Evolutionary conservation across 495 filamentous ascomycete species (phyloP).

Genomic region (Aspergillus ostianus): DNA sequence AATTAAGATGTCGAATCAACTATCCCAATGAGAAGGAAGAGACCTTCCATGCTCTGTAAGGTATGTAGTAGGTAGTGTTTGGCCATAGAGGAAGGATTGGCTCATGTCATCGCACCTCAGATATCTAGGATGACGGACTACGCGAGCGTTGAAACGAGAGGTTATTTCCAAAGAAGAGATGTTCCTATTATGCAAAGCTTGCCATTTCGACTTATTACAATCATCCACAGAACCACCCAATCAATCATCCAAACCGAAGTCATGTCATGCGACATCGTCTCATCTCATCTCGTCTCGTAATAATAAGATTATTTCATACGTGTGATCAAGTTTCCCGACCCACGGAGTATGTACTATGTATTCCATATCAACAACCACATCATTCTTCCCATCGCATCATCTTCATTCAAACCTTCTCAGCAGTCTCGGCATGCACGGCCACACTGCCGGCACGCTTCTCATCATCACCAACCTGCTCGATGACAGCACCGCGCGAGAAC

Average conservation of each 20-base stretch:
- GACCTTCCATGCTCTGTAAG: too few relatives aligned
- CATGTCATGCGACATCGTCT: not conserved
- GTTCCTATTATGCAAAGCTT: not conserved
- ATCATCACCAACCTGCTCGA: constrained; percentile 23
- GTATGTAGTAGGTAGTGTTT: too few relatives aligned
- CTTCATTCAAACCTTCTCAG: not conserved
- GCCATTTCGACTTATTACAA: not conserved
- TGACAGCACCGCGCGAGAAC: constrained; percentile 17
- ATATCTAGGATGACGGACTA: too few relatives aligned
- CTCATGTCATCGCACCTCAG: too few relatives aligned
- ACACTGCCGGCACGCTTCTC: constrained; percentile 19
- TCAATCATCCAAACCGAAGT: not conserved
- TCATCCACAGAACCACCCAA: not conserved
- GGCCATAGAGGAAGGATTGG: too few relatives aligned
- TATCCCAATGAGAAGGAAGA: too few relatives aligned
- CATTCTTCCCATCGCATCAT: not conserved
- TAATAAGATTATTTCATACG: not conserved
- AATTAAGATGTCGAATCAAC: too few relatives aligned
- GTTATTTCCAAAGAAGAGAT: too few relatives aligned
- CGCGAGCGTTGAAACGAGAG: too few relatives aligned
- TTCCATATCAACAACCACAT: not conserved
- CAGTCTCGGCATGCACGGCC: constrained; percentile 15
- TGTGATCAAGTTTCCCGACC: not conserved
- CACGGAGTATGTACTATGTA: not conserved
- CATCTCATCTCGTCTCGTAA: not conserved